phyloP scores from a whole-genome alignment of 176 grass and related monocot species.

The Eleusine coracana region DNA sequence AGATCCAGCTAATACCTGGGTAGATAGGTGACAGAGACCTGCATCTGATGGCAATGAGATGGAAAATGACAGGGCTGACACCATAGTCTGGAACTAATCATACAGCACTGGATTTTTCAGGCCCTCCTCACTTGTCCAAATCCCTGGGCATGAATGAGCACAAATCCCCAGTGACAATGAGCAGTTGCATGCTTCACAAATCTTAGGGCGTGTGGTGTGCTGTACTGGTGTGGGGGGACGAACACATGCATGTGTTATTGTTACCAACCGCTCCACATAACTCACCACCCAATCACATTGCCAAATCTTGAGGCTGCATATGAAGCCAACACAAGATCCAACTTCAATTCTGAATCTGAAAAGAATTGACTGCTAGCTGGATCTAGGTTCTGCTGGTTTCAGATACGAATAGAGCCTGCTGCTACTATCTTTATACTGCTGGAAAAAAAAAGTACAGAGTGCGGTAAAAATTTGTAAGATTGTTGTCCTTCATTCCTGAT shows the following conservation, averaged over 20 bases:
- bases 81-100: conserved; percentile 60
- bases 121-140: conserved; percentile 47
- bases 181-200: conserved; percentile 51
- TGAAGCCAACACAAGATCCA: conserved; percentile 57
- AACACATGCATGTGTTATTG: conserved; percentile 43
- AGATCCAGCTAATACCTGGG: conserved; percentile 57
- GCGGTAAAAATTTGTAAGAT: not conserved
- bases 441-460: not conserved
- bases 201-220: conserved; percentile 9
- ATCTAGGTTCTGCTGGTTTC: conserved; percentile 40
- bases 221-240: not conserved
- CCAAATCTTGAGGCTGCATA: conserved; percentile 54
- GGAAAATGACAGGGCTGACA: conserved; percentile 62
- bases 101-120: conserved; percentile 51
- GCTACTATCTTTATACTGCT: not conserved
- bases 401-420: conserved; percentile 25
- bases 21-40: conserved; percentile 36
- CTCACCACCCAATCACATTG: conserved; percentile 52
- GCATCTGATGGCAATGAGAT: conserved; percentile 54
- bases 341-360: conserved; percentile 61
- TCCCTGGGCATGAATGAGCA: conserved; percentile 36
- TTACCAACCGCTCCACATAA: conserved; percentile 60
- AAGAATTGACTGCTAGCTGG: conserved; percentile 52
- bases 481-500: conserved; percentile 3
- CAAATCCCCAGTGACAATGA: conserved; percentile 37